Evolutionary conservation across 345 rosid species (phyloP).

Genomic region (Carallia pectinifolia): DNA sequence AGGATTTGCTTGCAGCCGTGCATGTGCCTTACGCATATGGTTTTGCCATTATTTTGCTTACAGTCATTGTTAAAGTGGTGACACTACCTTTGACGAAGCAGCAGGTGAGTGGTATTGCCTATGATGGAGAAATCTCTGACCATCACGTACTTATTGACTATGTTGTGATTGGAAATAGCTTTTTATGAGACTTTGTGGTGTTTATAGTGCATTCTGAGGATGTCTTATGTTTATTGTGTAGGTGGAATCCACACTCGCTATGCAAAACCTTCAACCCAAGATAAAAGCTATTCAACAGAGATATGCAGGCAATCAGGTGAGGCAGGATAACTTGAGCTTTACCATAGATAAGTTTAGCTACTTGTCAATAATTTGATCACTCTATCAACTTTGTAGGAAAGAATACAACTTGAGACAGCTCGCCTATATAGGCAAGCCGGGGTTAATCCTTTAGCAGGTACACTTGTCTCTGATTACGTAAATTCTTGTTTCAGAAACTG

Average conservation of each 20-base stretch:
- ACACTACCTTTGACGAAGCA: slow-evolving; percentile 88
- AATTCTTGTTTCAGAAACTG: background rate
- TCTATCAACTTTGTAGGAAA: slow-evolving; percentile 52
- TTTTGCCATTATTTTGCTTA: slow-evolving; percentile 86
- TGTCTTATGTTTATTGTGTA: slow-evolving; percentile 18
- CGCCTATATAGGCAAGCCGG: slow-evolving; percentile 91
- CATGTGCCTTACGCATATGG: slow-evolving; percentile 94
- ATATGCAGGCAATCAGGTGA: slow-evolving; percentile 94
- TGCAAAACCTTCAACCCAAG: slow-evolving; percentile 98
- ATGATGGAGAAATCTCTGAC: background rate
- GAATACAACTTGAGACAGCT: slow-evolving; percentile 95
- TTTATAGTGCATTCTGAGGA: background rate
- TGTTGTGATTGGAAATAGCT: background rate
- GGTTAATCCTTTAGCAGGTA: slow-evolving; percentile 97
- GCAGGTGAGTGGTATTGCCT: slow-evolving; percentile 45
- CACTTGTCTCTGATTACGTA: background rate
- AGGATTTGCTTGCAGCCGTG: slow-evolving; percentile 70
- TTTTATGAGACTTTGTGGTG: background rate
- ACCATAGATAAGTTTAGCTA: background rate
- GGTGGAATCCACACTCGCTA: slow-evolving; percentile 97
- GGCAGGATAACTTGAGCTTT: slow-evolving; percentile 13
- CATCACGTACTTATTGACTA: background rate
- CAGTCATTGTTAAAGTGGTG: slow-evolving; percentile 73
- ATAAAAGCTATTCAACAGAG: slow-evolving; percentile 97
- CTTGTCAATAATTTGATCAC: slow-evolving; percentile 1